A percentile compares a stretch with the other conserved stretches of the same genome.
These are phyloP conservation scores for Corniculantispora saksenae DNA, from an alignment of 2,329 filamentous ascomycete genomes.

Conservation along the genomic window DNA sequence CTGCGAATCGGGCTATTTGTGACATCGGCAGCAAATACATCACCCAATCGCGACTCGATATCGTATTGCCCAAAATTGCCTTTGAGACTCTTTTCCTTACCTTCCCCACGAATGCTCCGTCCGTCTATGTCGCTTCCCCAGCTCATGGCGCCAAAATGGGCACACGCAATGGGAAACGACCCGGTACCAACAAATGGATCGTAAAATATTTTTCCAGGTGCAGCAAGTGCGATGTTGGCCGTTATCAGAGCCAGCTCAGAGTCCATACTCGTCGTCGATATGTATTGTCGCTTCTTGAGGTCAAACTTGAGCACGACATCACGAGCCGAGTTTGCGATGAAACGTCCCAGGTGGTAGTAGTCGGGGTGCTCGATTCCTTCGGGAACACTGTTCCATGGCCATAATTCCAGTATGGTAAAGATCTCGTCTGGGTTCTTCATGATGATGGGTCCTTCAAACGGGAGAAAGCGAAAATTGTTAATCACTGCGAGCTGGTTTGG, in stretches of 20 bases:
- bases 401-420: constrained; percentile 84
- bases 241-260: constrained; percentile 88
- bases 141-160: constrained; percentile 82
- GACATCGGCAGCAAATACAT: constrained; percentile 81
- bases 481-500: constrained; percentile 72
- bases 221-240: constrained; percentile 84
- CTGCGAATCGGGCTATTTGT: constrained; percentile 78
- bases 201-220: constrained; percentile 82
- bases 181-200: constrained; percentile 97
- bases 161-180: constrained; percentile 85
- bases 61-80: constrained; percentile 87
- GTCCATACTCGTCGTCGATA: constrained; percentile 97
- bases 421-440: constrained; percentile 73
- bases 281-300: constrained; percentile 90
- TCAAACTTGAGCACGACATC: constrained; percentile 74
- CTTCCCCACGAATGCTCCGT: constrained; percentile 76
- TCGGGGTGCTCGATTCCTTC: constrained; percentile 55
- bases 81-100: constrained; percentile 48
- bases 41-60: constrained; percentile 65
- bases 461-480: constrained; percentile 77
- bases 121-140: constrained; percentile 94
- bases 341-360: constrained; percentile 69
- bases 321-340: constrained; percentile 66
- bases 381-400: constrained; percentile 56
- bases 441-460: constrained; percentile 74